Evolutionary conservation across 1,284 basidiomycete species (phyloP).

Genomic region (Pseudozyma flocculosa): DNA sequence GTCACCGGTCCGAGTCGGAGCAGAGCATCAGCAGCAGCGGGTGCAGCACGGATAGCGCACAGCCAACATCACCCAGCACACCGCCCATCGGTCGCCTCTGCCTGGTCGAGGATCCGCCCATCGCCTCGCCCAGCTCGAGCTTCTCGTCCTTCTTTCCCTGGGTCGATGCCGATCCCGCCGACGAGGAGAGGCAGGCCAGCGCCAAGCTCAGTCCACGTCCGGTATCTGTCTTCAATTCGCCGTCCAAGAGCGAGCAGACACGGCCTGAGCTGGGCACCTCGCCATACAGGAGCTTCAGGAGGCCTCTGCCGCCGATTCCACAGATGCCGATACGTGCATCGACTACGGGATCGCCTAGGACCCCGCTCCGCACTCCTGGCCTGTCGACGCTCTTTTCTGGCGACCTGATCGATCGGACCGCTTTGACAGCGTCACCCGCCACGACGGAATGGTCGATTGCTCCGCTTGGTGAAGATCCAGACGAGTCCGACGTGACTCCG

Average conservation of each 20-base stretch:
- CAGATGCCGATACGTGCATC: too few relatives aligned
- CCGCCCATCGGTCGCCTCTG: too few relatives aligned
- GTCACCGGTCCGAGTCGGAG: background rate
- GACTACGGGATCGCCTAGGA: too few relatives aligned
- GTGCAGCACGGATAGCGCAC: constrained; percentile 6
- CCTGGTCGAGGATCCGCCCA: constrained; percentile 2
- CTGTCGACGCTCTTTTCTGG: too few relatives aligned
- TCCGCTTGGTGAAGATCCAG: too few relatives aligned
- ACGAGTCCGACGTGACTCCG: too few relatives aligned
- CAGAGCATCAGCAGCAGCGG: background rate
- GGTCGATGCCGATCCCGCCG: constrained; percentile 5
- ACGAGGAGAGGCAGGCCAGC: background rate
- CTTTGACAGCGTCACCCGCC: too few relatives aligned
- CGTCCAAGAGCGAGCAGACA: background rate
- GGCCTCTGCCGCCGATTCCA: too few relatives aligned
- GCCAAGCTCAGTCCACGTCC: background rate
- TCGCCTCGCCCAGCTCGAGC: background rate
- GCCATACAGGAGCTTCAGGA: background rate
- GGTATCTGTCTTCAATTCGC: background rate
- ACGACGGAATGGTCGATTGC: too few relatives aligned
- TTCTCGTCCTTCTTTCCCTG: constrained; percentile 20
- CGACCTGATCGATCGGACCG: too few relatives aligned
- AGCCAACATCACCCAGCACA: constrained; percentile 6
- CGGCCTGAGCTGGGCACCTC: too few relatives aligned
- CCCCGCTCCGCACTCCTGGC: too few relatives aligned